phyloP scores from a whole-genome alignment of 768 basidiomycete species.

The Lanmaoa pseudosensibilis region DNA sequence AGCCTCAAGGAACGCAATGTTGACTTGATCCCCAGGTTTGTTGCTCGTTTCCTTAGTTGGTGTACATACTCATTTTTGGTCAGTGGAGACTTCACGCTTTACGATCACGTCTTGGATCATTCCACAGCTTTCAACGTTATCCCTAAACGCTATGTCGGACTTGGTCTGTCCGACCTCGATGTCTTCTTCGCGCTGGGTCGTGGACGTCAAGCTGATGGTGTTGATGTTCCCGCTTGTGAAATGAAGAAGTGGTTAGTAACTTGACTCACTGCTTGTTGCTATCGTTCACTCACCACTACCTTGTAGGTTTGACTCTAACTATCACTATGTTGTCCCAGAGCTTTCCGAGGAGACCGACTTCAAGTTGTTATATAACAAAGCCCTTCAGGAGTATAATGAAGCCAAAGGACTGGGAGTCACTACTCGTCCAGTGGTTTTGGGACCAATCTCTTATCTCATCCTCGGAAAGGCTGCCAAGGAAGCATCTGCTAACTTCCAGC shows the following conservation, averaged over 20 bases:
- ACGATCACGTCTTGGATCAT: conserved; percentile 98
- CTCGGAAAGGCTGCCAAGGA: conserved; percentile 91
- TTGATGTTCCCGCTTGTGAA: conserved; percentile 96
- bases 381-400: conserved; percentile 90
- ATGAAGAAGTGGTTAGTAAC: conserved; percentile 97
- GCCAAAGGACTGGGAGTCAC: conserved; percentile 84
- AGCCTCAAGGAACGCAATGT: conserved; percentile 82
- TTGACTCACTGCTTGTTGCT: background rate
- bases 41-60: conserved; percentile 5
- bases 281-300: background rate
- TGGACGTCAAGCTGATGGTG: conserved; percentile 90
- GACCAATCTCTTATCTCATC: conserved; percentile 92
- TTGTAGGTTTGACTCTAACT: conserved; percentile 94
- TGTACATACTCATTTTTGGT: conserved; percentile 18
- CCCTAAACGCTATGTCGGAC: conserved; percentile 88
- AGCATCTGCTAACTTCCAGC: conserved; percentile 80
- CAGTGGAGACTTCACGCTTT: conserved; percentile 98
- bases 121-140: conserved; percentile 95
- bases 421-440: conserved; percentile 95
- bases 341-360: conserved; percentile 88
- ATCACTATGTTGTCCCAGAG: conserved; percentile 98
- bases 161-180: conserved; percentile 85
- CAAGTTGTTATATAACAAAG: conserved; percentile 95
- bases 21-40: conserved; percentile 88
- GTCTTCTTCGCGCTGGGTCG: conserved; percentile 99